phyloP scores from a whole-genome alignment of 176 grass and related monocot species.

The Alloteropsis semialata region DNA sequence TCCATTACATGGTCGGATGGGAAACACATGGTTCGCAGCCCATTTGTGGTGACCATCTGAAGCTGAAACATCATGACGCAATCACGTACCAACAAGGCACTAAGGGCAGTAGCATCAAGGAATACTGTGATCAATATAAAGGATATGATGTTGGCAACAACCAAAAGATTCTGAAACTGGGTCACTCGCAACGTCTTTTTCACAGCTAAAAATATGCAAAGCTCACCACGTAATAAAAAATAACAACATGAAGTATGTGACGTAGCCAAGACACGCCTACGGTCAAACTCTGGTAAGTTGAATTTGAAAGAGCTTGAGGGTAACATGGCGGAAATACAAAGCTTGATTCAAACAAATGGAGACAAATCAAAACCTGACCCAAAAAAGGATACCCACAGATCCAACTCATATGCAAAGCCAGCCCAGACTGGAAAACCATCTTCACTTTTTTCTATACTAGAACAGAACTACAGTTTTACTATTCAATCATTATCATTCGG shows the following conservation, averaged over 20 bases:
- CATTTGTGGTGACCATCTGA: slow-evolving; percentile 48
- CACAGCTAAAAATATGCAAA: background rate
- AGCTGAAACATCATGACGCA: background rate
- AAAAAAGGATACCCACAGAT: background rate
- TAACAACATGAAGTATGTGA: background rate
- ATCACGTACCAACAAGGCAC: background rate
- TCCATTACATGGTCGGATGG: slow-evolving; percentile 89
- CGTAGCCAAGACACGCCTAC: no score
- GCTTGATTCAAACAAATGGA: background rate
- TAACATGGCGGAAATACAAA: background rate
- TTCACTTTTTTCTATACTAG: background rate
- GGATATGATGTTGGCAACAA: background rate
- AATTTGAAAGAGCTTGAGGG: background rate
- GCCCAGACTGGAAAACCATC: background rate
- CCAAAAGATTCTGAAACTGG: background rate
- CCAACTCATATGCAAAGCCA: background rate
- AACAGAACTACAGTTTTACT: background rate
- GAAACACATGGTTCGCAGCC: slow-evolving; percentile 66
- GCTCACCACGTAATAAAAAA: background rate
- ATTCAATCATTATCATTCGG: background rate
- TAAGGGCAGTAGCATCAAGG: background rate
- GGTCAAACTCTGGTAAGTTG: background rate
- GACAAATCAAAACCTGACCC: background rate
- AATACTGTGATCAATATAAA: background rate
- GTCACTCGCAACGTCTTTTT: background rate